phyloP scores from a whole-genome alignment of 202 grass and related monocot species.

The Schoenoplectus tabernaemontani region DNA sequence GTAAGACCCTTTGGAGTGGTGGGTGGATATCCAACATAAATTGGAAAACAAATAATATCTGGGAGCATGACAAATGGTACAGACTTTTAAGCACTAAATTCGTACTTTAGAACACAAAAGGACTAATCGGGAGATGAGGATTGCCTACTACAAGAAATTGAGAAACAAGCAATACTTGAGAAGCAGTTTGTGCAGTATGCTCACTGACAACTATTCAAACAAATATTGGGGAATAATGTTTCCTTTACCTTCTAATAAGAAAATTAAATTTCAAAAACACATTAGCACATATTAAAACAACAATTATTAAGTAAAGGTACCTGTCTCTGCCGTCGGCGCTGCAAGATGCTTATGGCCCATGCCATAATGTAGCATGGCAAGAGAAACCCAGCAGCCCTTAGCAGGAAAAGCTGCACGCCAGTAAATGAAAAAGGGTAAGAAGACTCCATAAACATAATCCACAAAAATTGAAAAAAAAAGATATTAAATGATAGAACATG shows the following conservation, averaged over 20 bases:
- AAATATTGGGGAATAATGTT: background rate
- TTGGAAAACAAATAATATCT: no score
- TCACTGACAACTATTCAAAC: background rate
- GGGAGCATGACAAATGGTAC: no score
- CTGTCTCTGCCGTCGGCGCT: conserved; percentile 80
- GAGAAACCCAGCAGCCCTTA: conserved; percentile 90
- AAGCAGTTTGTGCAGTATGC: background rate
- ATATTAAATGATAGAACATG: background rate
- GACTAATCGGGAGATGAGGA: background rate
- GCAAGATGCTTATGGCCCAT: conserved; percentile 84
- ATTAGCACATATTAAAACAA: background rate
- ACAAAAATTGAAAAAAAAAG: background rate
- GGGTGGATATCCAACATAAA: no score
- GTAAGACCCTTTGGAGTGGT: no score
- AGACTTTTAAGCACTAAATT: no score
- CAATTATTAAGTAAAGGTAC: conserved; percentile 8
- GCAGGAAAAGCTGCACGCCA: conserved; percentile 76
- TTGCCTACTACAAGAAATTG: background rate
- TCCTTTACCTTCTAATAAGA: background rate
- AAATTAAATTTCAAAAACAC: background rate
- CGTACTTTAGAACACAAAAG: no score
- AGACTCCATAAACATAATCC: background rate
- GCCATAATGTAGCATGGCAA: conserved; percentile 95
- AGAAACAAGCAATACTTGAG: background rate
- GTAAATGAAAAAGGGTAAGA: background rate